These are phyloP conservation scores for Hippophae rhamnoides DNA, from an alignment of 306 rosid genomes.

Conservation along the genomic window DNA sequence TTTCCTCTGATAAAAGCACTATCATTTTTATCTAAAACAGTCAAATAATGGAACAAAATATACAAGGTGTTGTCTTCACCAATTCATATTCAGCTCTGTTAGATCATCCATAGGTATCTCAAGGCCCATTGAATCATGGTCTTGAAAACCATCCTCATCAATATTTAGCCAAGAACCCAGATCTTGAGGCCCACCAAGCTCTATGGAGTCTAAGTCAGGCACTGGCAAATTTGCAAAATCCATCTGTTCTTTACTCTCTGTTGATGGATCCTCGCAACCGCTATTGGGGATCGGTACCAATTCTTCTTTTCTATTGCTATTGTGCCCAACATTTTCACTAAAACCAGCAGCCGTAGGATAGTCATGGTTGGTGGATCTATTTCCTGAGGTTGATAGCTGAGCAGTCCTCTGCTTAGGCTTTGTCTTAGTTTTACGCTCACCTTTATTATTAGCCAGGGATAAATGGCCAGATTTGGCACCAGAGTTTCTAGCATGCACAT, in stretches of 20 bases:
- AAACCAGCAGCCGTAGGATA: conserved; percentile 31
- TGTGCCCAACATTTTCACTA: conserved; percentile 24
- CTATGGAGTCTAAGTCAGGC: conserved; percentile 58
- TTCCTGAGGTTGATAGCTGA: conserved; percentile 50
- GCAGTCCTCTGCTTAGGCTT: conserved; percentile 66
- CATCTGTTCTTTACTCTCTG: conserved; percentile 32
- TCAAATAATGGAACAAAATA: conserved; percentile 33
- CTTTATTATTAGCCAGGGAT: conserved; percentile 38
- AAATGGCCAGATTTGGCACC: conserved; percentile 41
- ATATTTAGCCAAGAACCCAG: conserved; percentile 58
- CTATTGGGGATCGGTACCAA: conserved; percentile 18
- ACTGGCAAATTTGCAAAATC: conserved; percentile 35
- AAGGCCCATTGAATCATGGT: conserved; percentile 44
- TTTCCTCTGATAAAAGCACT: conserved; percentile 38
- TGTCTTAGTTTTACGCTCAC: conserved; percentile 59
- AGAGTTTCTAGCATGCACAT: conserved; percentile 31
- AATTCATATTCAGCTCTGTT: conserved; percentile 44
- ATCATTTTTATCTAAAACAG: conserved; percentile 21
- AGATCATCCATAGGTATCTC: conserved; percentile 93
- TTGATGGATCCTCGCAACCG: conserved; percentile 20
- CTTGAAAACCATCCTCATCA: conserved; percentile 59
- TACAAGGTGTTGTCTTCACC: conserved; percentile 40
- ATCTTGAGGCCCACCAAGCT: conserved; percentile 50
- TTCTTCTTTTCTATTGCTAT: conserved; percentile 26
- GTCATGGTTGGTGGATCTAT: conserved; percentile 35